Percentiles rank a stretch among this genome's conserved stretches.
phyloP scores from a whole-genome alignment of 2,329 filamentous ascomycete species.

The Aspergillus tamarii region DNA sequence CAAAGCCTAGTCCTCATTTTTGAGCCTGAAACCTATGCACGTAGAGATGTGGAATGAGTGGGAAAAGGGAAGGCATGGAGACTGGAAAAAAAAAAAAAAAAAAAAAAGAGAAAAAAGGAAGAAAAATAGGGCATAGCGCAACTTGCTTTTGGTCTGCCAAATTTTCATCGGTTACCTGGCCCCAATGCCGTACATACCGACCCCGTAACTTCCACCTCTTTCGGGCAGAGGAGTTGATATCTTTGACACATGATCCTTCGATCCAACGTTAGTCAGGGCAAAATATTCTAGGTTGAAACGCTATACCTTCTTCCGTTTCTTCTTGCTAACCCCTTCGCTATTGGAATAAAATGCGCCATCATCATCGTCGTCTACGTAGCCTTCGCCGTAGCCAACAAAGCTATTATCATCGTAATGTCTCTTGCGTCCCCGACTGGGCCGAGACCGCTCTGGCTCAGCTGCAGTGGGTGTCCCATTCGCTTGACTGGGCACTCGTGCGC shows the following conservation, averaged over 20 bases:
- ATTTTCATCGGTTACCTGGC: slow-evolving; percentile 35
- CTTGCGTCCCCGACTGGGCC: slow-evolving; percentile 52
- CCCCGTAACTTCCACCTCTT: slow-evolving; percentile 45
- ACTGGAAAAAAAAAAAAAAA: slow-evolving; percentile 20
- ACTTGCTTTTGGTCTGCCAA: slow-evolving; percentile 27
- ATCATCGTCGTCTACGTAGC: slow-evolving; percentile 53
- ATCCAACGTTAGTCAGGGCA: background rate
- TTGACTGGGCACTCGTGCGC: slow-evolving; percentile 29
- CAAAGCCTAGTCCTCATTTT: slow-evolving; percentile 19
- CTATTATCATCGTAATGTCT: slow-evolving; percentile 56
- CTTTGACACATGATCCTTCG: slow-evolving; percentile 46
- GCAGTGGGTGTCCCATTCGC: slow-evolving; percentile 31
- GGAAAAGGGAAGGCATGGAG: slow-evolving; percentile 17
- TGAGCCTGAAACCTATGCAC: slow-evolving; percentile 28
- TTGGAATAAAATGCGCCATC: slow-evolving; percentile 49
- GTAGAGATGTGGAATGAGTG: slow-evolving; percentile 15
- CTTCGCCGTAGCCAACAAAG: slow-evolving; percentile 56
- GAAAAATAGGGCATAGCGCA: slow-evolving; percentile 10
- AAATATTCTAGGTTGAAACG: background rate
- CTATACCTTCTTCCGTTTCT: slow-evolving; percentile 54
- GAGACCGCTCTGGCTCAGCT: slow-evolving; percentile 38
- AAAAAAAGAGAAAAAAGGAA: slow-evolving; percentile 20
- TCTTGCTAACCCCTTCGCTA: slow-evolving; percentile 47
- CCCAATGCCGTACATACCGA: slow-evolving; percentile 50
- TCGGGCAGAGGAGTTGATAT: slow-evolving; percentile 44